A percentile compares a stretch with the other conserved stretches of the same genome.
Evolutionary conservation across 495 filamentous ascomycete species (phyloP).

Genomic region (Lepidopterella palustris): DNA sequence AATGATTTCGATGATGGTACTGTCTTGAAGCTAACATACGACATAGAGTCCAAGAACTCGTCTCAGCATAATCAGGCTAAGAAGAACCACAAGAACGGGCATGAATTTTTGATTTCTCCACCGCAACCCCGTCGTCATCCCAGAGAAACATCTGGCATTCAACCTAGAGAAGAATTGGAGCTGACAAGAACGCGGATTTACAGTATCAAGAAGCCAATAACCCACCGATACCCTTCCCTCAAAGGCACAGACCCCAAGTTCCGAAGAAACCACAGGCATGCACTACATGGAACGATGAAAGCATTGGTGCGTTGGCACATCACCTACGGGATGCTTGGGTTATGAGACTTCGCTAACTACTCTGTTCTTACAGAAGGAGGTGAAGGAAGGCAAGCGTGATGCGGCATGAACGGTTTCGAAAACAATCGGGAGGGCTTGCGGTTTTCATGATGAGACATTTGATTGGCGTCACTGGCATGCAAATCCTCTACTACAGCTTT

Average conservation of each 20-base stretch:
- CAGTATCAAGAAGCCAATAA: slow-evolving; percentile 99
- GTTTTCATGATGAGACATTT: slow-evolving; percentile 30
- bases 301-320: slow-evolving; percentile 69
- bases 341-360: slow-evolving; percentile 24
- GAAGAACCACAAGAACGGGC: slow-evolving; percentile 99
- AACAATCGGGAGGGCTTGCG: slow-evolving; percentile 21
- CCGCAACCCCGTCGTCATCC: slow-evolving; percentile 2
- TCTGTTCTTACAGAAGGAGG: slow-evolving; percentile 69
- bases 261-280: slow-evolving; percentile 98
- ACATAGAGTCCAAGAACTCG: slow-evolving; percentile 93
- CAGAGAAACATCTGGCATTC: no score
- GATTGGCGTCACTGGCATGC: slow-evolving; percentile 33
- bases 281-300: slow-evolving; percentile 95
- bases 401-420: slow-evolving; percentile 48
- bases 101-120: slow-evolving; percentile 37
- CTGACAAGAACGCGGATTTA: slow-evolving; percentile 14
- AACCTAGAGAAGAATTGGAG: not conserved
- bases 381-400: slow-evolving; percentile 83
- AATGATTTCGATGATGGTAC: not conserved
- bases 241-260: slow-evolving; percentile 99
- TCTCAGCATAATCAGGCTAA: slow-evolving; percentile 95
- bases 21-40: not conserved
- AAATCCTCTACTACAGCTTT: slow-evolving; percentile 20
- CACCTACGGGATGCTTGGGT: no score
- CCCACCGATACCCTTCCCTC: slow-evolving; percentile 94